Conservation (phyloP, 1,284 basidiomycete genomes). For the Apiotrichum sp. region DNA sequence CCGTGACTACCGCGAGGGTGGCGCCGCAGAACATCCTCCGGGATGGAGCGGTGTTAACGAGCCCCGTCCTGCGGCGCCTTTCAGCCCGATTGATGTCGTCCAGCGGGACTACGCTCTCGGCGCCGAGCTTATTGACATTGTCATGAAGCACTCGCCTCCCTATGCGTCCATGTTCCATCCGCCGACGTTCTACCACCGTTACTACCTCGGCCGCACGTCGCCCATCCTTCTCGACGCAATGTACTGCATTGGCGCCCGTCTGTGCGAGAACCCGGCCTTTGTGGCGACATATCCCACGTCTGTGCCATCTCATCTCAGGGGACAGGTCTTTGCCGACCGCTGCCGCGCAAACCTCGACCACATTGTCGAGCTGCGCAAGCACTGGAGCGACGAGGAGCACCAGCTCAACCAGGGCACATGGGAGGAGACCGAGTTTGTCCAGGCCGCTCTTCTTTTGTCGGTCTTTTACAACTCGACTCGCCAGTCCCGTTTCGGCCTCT, state of each 20-base stretch:
- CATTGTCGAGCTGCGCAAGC: constrained; percentile 27
- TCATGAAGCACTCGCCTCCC: constrained; percentile 47
- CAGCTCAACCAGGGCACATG: constrained; percentile 33
- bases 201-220: constrained; percentile 44
- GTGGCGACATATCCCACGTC: constrained; percentile 25
- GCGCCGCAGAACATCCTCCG: not conserved
- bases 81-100: constrained; percentile 30
- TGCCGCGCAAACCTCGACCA: constrained; percentile 33
- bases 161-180: constrained; percentile 47
- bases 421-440: constrained; percentile 47
- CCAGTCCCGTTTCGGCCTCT: constrained; percentile 39
- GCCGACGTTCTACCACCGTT: constrained; percentile 48
- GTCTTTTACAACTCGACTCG: constrained; percentile 46
- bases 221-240: constrained; percentile 48
- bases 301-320: constrained; percentile 34
- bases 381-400: constrained; percentile 29
- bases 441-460: constrained; percentile 43
- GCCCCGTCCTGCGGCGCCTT: not conserved
- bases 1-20: constrained; percentile 5
- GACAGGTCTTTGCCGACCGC: constrained; percentile 39
- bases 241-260: constrained; percentile 45
- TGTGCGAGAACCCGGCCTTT: constrained; percentile 38
- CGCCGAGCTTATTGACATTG: constrained; percentile 43
- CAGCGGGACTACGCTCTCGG: constrained; percentile 32
- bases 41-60: not conserved